Evolutionary conservation across 2,329 filamentous ascomycete species (phyloP).

Genomic region (Periconia macrospinosa): DNA sequence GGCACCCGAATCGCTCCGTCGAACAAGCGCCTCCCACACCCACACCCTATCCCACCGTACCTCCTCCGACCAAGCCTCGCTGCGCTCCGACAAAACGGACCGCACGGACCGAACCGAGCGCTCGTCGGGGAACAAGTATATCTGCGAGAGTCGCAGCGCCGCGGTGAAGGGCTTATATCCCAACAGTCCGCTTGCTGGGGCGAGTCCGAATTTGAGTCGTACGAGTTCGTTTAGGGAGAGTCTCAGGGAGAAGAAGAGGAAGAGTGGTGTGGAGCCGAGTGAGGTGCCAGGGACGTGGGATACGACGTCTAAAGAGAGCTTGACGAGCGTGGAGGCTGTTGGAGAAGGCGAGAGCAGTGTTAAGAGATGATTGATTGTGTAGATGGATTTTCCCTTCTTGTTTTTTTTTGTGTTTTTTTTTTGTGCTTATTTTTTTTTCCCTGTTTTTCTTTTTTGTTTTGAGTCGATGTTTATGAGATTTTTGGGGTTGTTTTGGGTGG

Average conservation of each 20-base stretch:
- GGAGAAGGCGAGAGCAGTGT: background rate
- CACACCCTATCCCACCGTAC: conserved; percentile 30
- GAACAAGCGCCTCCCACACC: conserved; percentile 23
- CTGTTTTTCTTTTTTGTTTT: too few species aligned
- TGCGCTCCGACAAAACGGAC: conserved; percentile 10
- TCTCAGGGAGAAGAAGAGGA: conserved; percentile 3
- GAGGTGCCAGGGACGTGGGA: conserved; percentile 2
- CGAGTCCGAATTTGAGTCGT: conserved; percentile 3
- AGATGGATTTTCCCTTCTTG: background rate
- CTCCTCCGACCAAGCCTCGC: conserved; percentile 8
- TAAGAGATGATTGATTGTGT: background rate
- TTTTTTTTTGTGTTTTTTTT: background rate
- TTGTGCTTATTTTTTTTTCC: background rate
- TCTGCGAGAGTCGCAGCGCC: conserved; percentile 40
- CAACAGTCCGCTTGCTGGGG: conserved; percentile 28
- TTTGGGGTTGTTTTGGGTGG: too few species aligned
- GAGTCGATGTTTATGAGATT: too few species aligned
- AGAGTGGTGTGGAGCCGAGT: background rate
- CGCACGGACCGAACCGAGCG: conserved; percentile 23
- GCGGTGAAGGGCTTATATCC: conserved; percentile 44
- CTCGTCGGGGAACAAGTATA: conserved; percentile 27
- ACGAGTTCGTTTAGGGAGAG: conserved; percentile 8
- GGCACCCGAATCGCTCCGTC: conserved; percentile 22
- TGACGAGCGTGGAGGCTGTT: conserved; percentile 2
- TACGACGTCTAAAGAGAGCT: background rate